Percentiles rank a stretch among this genome's conserved stretches.
Conservation (phyloP, 305 asterid genomes). For the Fraxinus floribunda region DNA sequence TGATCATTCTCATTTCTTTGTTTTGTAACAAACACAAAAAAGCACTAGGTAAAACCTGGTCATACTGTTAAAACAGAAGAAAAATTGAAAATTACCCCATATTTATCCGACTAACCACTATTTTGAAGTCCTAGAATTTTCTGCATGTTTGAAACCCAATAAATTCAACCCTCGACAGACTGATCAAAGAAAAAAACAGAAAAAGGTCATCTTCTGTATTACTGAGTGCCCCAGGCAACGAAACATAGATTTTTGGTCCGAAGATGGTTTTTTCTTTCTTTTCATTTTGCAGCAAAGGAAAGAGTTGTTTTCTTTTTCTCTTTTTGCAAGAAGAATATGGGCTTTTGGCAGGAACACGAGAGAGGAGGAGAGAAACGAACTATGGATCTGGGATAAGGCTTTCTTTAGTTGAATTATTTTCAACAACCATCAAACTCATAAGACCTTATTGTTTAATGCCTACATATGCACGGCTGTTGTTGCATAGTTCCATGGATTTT, state of each 20-base stretch:
- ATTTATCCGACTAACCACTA: background rate
- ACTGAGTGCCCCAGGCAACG: background rate
- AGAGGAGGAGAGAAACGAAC: background rate
- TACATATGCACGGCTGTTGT: constrained; percentile 3
- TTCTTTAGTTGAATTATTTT: background rate
- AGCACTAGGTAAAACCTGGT: background rate
- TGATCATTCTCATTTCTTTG: background rate
- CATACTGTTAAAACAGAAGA: background rate
- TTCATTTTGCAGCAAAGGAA: background rate
- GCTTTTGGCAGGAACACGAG: background rate
- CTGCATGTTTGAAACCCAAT: background rate
- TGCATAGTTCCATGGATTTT: background rate
- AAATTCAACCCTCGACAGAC: background rate
- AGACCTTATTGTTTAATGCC: background rate
- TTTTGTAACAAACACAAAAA: background rate
- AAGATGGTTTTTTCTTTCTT: background rate
- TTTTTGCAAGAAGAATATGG: background rate
- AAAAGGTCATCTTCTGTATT: background rate
- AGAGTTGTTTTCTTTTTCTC: background rate
- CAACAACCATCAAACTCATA: constrained; percentile 8
- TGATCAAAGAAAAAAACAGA: background rate
- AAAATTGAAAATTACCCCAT: background rate
- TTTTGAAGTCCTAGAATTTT: background rate
- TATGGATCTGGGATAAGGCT: background rate
- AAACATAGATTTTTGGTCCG: background rate